Percentiles rank a stretch among this genome's conserved stretches.
These are phyloP conservation scores for Phyllosticta citribraziliensis DNA, from an alignment of 2,329 filamentous ascomycete species.

Conservation along the genomic window DNA sequence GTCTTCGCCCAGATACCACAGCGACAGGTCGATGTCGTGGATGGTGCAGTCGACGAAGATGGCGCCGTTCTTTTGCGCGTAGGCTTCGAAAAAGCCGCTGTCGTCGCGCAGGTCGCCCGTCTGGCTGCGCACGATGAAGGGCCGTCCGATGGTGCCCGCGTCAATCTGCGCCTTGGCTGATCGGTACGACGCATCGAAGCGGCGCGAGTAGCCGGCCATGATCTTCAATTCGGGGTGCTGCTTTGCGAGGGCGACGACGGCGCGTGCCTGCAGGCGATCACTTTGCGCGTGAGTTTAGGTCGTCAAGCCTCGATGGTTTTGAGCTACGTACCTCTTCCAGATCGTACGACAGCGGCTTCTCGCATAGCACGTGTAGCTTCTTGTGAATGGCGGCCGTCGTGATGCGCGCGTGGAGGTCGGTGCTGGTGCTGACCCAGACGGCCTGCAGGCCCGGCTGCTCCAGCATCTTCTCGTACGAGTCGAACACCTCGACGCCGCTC, in stretches of 20 bases:
- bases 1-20: conserved; percentile 32
- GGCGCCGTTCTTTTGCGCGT: conserved; percentile 32
- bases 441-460: conserved; percentile 32
- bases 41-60: conserved; percentile 37
- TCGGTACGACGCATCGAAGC: conserved; percentile 30
- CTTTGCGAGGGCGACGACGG: conserved; percentile 27
- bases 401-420: conserved; percentile 27
- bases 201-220: conserved; percentile 36
- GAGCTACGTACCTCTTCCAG: conserved; percentile 20
- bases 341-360: conserved; percentile 30
- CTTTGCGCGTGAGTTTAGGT: background rate
- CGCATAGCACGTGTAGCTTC: conserved; percentile 28
- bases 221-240: conserved; percentile 30
- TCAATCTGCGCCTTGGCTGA: conserved; percentile 10
- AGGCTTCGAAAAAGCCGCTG: conserved; percentile 34
- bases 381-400: conserved; percentile 26
- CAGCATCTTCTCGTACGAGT: conserved; percentile 39
- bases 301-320: no score
- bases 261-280: conserved; percentile 12
- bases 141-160: conserved; percentile 28
- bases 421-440: conserved; percentile 29
- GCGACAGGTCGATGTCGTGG: conserved; percentile 36
- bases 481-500: conserved; percentile 34
- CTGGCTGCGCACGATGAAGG: conserved; percentile 33
- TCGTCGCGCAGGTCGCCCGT: conserved; percentile 30